Base-by-base conservation (phyloP, 2,329 filamentous ascomycete genomes). In the Colletotrichum cereale region DNA sequence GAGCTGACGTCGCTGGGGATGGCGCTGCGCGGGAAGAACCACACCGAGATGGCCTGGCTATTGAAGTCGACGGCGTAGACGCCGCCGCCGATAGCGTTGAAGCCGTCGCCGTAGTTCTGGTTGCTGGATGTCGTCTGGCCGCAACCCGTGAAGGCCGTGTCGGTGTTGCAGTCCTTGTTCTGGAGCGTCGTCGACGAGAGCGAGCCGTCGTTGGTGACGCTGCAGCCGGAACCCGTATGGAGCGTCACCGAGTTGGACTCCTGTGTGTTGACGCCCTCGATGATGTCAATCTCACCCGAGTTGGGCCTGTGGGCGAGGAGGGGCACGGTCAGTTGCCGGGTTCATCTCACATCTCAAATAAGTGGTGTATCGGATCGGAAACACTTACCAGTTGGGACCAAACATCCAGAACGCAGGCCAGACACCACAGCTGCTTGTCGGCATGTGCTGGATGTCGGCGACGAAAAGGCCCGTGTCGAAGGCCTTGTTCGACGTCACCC, bases 41-140 rank as follows among this genome's bases (percentile, higher is more conserved):
- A 98, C 74, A 97, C 86, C 50, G 87, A 87, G 80, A 98, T 96
- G 73, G 86, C 86, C 0, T 87, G 79, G 38, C 87, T 86, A 2
- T 92, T 94, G 93, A 95, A 97, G 80, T 95, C 90, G 67, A 91
- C 89, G 42, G 90, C 92, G 76, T 92, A 95, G 56, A 95, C 86
- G 48, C 92, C 93, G 48, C 92, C 93, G 12, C 87, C 86, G 40
- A 82, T 86, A 31, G 83, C 83, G 81, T 96, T 96, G 85, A 97
- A 95, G 8, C 87, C 89, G 34, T 88, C 83, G 18, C 92, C 92
- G 75, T 90, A 93, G 74, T 87, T 88, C 55, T 84, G 79, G 61
- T 86, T 85, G 75, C 87, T 83, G 34, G 81, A 76, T 2, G 87
- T 87, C 14, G 79, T 75, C 74, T 91, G 85, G 11, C 85, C 82